Percentiles rank a stretch among this genome's conserved stretches.
These are phyloP conservation scores for Lomentospora prolificans DNA, from an alignment of 2,329 filamentous ascomycete species.

Conservation along the genomic window DNA sequence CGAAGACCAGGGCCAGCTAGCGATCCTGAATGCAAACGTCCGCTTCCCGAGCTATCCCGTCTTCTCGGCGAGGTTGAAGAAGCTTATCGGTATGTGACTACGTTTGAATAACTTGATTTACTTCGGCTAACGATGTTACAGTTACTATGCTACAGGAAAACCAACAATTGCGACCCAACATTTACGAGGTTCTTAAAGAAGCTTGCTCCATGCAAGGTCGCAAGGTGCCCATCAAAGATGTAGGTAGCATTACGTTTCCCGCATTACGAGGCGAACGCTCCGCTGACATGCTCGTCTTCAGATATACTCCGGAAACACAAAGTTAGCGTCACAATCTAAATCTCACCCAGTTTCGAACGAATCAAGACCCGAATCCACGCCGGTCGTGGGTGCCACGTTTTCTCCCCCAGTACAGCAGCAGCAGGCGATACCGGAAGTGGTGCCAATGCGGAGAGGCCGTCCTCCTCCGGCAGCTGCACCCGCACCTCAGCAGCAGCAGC, in stretches of 20 bases:
- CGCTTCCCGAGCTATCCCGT: constrained; percentile 79
- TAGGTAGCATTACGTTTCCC: constrained; percentile 33
- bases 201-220: constrained; percentile 81
- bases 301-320: constrained; percentile 61
- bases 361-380: constrained; percentile 40
- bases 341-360: constrained; percentile 44
- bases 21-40: constrained; percentile 91
- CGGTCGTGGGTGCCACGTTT: constrained; percentile 71
- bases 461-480: constrained; percentile 27
- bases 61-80: constrained; percentile 85
- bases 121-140: constrained; percentile 22
- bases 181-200: constrained; percentile 86
- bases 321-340: constrained; percentile 48
- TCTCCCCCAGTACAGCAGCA: constrained; percentile 63
- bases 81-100: constrained; percentile 67
- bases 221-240: constrained; percentile 80
- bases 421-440: constrained; percentile 73
- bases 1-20: constrained; percentile 94
- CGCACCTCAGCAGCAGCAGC: constrained; percentile 12
- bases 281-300: constrained; percentile 20
- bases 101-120: too few relatives aligned
- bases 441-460: constrained; percentile 86
- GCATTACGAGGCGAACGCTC: background rate
- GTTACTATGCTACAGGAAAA: constrained; percentile 86
- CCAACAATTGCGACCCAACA: constrained; percentile 70